Conservation (phyloP, 495 filamentous ascomycete genomes). For the Podospora pseudocomata region DNA sequence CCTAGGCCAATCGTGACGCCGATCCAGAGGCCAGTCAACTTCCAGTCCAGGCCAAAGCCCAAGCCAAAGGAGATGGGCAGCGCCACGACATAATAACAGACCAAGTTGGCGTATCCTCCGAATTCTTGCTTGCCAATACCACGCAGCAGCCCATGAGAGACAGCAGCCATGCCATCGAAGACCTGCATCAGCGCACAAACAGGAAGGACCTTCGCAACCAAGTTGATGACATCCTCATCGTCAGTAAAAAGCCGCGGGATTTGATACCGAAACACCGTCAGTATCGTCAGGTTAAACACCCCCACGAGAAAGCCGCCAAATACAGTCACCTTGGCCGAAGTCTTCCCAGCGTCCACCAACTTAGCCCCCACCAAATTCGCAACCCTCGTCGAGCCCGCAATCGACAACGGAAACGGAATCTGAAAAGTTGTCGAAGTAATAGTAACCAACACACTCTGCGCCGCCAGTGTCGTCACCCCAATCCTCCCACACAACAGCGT, state of each 20-base stretch:
- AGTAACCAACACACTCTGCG: slow-evolving; percentile 57
- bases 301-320: slow-evolving; percentile 64
- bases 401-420: slow-evolving; percentile 58
- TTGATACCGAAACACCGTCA: slow-evolving; percentile 59
- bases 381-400: slow-evolving; percentile 60
- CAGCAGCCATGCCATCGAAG: slow-evolving; percentile 73
- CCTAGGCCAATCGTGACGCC: slow-evolving; percentile 69
- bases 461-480: slow-evolving; percentile 62
- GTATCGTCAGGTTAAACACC: slow-evolving; percentile 66
- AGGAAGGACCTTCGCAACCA: slow-evolving; percentile 71
- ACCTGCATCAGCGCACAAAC: slow-evolving; percentile 83
- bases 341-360: slow-evolving; percentile 65
- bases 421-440: slow-evolving; percentile 56
- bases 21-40: slow-evolving; percentile 73
- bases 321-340: slow-evolving; percentile 64
- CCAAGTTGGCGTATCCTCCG: slow-evolving; percentile 80
- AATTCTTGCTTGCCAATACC: slow-evolving; percentile 83
- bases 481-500: slow-evolving; percentile 70
- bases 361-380: slow-evolving; percentile 67
- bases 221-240: slow-evolving; percentile 70
- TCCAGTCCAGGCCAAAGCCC: slow-evolving; percentile 69
- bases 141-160: slow-evolving; percentile 77
- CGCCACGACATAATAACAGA: slow-evolving; percentile 79
- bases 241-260: slow-evolving; percentile 77
- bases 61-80: slow-evolving; percentile 78